Evolutionary conservation across 2,329 filamentous ascomycete genomes (phyloP).

Genomic region (Apiospora phragmitis): DNA sequence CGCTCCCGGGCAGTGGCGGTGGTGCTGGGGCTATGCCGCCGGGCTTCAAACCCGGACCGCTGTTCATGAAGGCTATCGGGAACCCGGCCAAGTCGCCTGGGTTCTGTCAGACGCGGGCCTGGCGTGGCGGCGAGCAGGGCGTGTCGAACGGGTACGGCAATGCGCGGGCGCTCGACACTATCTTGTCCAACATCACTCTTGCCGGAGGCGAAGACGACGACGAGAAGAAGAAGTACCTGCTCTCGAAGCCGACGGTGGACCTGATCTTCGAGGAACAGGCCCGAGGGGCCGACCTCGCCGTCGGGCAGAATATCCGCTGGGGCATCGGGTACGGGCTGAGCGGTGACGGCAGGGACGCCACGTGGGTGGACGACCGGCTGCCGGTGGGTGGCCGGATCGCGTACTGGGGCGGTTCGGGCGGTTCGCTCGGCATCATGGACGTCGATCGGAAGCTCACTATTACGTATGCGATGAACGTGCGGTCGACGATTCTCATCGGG

Average conservation of each 20-base stretch:
- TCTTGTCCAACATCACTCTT: conserved; percentile 58
- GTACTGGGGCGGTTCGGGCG: conserved; percentile 26
- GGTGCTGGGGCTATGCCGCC: not conserved
- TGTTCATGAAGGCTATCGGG: conserved; percentile 30
- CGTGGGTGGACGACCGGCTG: conserved; percentile 26
- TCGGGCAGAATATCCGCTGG: conserved; percentile 35
- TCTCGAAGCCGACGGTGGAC: conserved; percentile 43
- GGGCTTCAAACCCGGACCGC: conserved; percentile 24
- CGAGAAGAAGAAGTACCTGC: conserved; percentile 24
- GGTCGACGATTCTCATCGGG: conserved; percentile 16
- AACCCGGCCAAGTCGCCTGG: conserved; percentile 27
- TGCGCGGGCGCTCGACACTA: conserved; percentile 40
- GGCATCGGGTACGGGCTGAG: conserved; percentile 43
- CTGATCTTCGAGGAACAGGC: conserved; percentile 46
- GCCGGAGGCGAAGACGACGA: conserved; percentile 2
- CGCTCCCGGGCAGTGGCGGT: conserved; percentile 12
- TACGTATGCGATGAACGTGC: conserved; percentile 25
- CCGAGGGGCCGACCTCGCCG: conserved; percentile 40
- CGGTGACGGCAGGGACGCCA: conserved; percentile 21
- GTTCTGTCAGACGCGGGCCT: conserved; percentile 28
- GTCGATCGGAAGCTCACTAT: conserved; percentile 23
- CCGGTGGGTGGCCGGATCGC: conserved; percentile 33
- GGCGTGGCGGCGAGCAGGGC: conserved; percentile 41
- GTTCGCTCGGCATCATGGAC: conserved; percentile 27
- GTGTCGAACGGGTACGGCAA: conserved; percentile 47